A percentile compares a stretch with the other conserved stretches of the same genome.
phyloP scores from a whole-genome alignment of 2,329 filamentous ascomycete genomes.

The Chaetothyriales sp. region DNA sequence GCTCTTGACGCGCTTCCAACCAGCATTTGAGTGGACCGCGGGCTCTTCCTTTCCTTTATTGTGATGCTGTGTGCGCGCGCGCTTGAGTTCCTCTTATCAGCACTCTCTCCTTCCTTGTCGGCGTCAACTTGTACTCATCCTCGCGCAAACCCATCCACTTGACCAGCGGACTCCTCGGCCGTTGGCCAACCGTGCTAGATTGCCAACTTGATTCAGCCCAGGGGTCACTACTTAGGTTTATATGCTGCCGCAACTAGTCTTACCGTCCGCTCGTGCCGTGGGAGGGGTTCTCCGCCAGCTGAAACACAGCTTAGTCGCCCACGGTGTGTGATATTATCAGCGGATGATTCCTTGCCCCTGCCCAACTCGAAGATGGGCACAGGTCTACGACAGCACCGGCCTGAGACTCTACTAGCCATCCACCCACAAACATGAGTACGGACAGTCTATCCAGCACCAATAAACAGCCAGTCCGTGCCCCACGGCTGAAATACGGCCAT shows the following conservation, averaged over 20 bases:
- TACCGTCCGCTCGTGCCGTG: not conserved
- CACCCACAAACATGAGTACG: not conserved
- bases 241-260: not conserved
- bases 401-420: not conserved
- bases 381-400: not conserved
- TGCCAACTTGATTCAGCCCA: too few species aligned
- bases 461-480: not conserved
- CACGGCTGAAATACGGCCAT: not conserved
- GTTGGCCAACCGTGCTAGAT: not conserved
- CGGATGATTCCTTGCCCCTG: not conserved
- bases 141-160: not conserved
- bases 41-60: not conserved
- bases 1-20: too few species aligned
- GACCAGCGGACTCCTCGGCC: too few species aligned
- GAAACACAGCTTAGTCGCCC: not conserved
- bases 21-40: too few species aligned
- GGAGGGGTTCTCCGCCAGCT: too few species aligned
- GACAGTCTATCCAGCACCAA: not conserved
- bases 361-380: not conserved
- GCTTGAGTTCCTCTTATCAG: not conserved
- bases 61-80: not conserved
- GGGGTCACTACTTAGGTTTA: not conserved
- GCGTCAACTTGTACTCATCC: not conserved
- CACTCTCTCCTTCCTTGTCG: not conserved
- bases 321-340: not conserved